phyloP scores from a whole-genome alignment of 1,284 basidiomycete genomes.

The Stereum hirsutum region DNA sequence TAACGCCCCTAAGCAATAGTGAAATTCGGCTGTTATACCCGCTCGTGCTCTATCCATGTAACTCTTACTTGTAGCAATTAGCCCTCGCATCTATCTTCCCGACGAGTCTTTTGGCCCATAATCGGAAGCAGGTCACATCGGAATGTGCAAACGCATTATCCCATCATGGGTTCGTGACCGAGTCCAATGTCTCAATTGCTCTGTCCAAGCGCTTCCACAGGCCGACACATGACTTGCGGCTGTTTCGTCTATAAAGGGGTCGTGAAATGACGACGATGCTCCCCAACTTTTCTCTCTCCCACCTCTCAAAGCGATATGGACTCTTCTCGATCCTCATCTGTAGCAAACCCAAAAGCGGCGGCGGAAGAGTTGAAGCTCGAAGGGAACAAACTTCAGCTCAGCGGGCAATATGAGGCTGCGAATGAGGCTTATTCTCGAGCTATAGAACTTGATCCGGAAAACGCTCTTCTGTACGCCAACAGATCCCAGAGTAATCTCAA shows the following conservation, averaged over 20 bases:
- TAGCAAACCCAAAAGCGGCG: background rate
- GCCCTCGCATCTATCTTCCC: too few relatives aligned
- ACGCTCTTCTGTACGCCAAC: conserved; percentile 25
- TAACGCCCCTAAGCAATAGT: conserved; percentile 11
- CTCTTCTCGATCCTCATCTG: background rate
- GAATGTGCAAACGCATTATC: too few relatives aligned
- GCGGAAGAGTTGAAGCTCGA: conserved; percentile 1
- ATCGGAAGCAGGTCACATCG: too few relatives aligned
- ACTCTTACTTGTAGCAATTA: conserved; percentile 8
- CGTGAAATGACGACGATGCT: too few relatives aligned
- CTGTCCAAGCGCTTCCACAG: too few relatives aligned
- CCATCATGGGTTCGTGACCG: too few relatives aligned
- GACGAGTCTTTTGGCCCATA: too few relatives aligned
- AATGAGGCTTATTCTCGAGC: conserved; percentile 1
- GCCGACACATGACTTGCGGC: too few relatives aligned
- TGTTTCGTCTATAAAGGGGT: too few relatives aligned
- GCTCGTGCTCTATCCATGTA: background rate
- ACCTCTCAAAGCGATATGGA: background rate
- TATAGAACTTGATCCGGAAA: conserved; percentile 20
- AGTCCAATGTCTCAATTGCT: too few relatives aligned
- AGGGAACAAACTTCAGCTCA: background rate
- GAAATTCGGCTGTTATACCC: background rate
- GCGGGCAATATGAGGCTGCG: background rate
- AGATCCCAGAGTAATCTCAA: conserved; percentile 20
- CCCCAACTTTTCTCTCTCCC: background rate